These are phyloP conservation scores for Colletotrichum sp. DNA, from an alignment of 2,329 filamentous ascomycete genomes.

Conservation along the genomic window DNA sequence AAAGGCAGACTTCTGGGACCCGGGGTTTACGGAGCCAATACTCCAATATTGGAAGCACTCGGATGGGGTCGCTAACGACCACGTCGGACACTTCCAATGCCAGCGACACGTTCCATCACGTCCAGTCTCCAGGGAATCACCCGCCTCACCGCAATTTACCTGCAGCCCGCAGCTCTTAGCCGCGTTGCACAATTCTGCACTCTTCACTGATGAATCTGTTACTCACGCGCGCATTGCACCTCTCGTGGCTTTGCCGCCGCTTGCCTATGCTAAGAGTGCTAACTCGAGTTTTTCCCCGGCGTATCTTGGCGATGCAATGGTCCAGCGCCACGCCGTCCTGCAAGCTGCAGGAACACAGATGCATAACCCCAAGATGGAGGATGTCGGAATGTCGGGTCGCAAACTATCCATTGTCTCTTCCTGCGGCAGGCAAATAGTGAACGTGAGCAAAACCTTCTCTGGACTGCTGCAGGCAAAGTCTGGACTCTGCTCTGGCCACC, in stretches of 20 bases:
- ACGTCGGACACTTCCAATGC: neutral
- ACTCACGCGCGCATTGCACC: neutral
- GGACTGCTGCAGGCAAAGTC: neutral
- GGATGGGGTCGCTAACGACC: neutral
- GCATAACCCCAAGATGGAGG: neutral
- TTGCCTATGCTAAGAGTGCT: neutral
- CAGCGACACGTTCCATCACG: neutral
- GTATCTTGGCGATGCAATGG: slow-evolving; percentile 1
- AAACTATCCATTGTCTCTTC: neutral
- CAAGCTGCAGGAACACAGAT: neutral
- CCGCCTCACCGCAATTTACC: slow-evolving; percentile 16
- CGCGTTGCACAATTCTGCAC: slow-evolving; percentile 1
- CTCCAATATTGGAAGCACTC: neutral
- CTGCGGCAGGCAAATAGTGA: neutral
- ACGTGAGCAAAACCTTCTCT: neutral
- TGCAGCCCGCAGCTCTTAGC: neutral
- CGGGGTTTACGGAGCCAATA: slow-evolving; percentile 13
- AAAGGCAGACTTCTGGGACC: neutral
- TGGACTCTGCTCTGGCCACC: slow-evolving; percentile 12
- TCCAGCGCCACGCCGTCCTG: neutral
- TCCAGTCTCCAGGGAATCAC: neutral
- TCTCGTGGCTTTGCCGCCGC: neutral
- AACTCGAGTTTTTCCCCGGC: neutral
- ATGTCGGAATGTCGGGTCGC: neutral
- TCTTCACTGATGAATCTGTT: neutral